Conservation (phyloP, 257 asterid species). For the Salvia miltiorrhiza region DNA sequence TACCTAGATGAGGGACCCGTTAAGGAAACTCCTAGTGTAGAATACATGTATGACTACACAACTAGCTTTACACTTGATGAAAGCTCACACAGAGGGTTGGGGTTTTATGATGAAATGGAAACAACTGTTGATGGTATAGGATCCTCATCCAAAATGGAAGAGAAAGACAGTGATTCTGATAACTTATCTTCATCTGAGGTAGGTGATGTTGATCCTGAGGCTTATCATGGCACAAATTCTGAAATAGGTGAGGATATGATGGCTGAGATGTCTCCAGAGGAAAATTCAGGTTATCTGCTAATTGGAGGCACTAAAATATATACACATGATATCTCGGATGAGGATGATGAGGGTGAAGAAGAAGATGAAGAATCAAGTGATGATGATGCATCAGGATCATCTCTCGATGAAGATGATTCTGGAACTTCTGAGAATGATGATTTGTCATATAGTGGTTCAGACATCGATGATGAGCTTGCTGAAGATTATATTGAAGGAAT, state of each 20-base stretch:
- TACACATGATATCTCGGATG: conserved; percentile 63
- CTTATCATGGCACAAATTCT: conserved; percentile 19
- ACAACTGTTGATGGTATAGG: conserved; percentile 39
- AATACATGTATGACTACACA: conserved; percentile 56
- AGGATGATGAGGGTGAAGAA: conserved; percentile 56
- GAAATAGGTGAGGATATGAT: conserved; percentile 33
- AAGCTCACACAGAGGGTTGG: conserved; percentile 68
- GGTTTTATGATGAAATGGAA: conserved; percentile 53
- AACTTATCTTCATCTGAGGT: conserved; percentile 43
- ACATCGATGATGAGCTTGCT: conserved; percentile 82
- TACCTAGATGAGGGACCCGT: conserved; percentile 52
- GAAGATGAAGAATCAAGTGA: conserved; percentile 37
- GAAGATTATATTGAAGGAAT: conserved; percentile 84
- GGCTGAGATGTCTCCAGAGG: conserved; percentile 39
- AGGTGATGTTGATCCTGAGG: conserved; percentile 32
- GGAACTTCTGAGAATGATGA: conserved; percentile 49
- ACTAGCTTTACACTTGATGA: conserved; percentile 59
- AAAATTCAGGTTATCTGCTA: conserved; percentile 60
- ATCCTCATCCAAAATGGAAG: conserved; percentile 40
- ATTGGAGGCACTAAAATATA: conserved; percentile 82
- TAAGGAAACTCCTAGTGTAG: conserved; percentile 35
- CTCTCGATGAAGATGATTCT: conserved; percentile 49
- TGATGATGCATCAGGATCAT: conserved; percentile 50
- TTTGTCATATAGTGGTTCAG: conserved; percentile 58
- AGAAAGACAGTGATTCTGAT: conserved; percentile 40